Evolutionary conservation across 2,329 filamentous ascomycete species (phyloP).

Genomic region (Capronia americana): DNA sequence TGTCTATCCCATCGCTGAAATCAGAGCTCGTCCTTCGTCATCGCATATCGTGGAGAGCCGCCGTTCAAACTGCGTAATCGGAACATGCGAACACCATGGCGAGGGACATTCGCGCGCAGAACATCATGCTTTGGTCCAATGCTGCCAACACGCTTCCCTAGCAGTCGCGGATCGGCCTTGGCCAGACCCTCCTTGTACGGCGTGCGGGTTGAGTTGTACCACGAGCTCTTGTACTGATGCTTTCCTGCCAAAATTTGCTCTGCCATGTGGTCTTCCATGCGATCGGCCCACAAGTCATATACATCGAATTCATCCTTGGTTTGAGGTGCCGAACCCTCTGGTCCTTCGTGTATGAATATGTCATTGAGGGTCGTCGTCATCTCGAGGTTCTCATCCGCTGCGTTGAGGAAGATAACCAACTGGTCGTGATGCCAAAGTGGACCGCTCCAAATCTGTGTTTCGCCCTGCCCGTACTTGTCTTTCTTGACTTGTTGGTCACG

Average conservation of each 20-base stretch:
- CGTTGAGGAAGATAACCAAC: slow-evolving; percentile 60
- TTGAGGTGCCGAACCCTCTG: slow-evolving; percentile 51
- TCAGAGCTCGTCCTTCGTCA: slow-evolving; percentile 31
- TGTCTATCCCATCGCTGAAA: neutral
- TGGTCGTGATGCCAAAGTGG: slow-evolving; percentile 55
- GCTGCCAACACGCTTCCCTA: slow-evolving; percentile 57
- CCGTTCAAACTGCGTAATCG: slow-evolving; percentile 47
- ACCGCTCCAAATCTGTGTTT: slow-evolving; percentile 60
- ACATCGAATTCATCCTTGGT: slow-evolving; percentile 57
- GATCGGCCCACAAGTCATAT: slow-evolving; percentile 61
- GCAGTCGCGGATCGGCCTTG: slow-evolving; percentile 51
- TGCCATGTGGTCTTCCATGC: slow-evolving; percentile 58
- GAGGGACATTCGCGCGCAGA: slow-evolving; percentile 44
- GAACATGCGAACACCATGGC: slow-evolving; percentile 59
- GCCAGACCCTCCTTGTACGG: slow-evolving; percentile 56
- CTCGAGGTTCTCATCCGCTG: slow-evolving; percentile 49
- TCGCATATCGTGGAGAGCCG: slow-evolving; percentile 13
- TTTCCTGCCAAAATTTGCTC: slow-evolving; percentile 51
- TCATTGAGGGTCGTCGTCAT: slow-evolving; percentile 61
- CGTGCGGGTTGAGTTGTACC: slow-evolving; percentile 58
- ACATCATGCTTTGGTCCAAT: slow-evolving; percentile 51
- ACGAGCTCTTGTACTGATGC: slow-evolving; percentile 44
- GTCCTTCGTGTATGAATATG: slow-evolving; percentile 59
- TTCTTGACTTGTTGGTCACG: slow-evolving; percentile 51
- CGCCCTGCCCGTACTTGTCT: slow-evolving; percentile 53